Evolutionary conservation across 305 asterid species (phyloP).

Genomic region (Solanum hybrid): DNA sequence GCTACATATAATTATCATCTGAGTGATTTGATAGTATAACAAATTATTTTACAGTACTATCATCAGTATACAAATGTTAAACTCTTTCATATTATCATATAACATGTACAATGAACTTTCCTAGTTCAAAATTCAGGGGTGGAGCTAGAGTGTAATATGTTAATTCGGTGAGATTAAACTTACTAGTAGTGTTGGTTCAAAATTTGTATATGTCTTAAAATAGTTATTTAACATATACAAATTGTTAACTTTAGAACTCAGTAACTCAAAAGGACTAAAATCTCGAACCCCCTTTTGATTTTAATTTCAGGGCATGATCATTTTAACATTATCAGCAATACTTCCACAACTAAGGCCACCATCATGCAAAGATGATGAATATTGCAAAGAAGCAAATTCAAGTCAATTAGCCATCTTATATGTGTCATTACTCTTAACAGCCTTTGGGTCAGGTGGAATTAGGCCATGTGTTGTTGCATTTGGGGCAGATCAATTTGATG

Average conservation of each 20-base stretch:
- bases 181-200: background rate
- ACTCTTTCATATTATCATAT: background rate
- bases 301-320: constrained; percentile 57
- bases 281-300: background rate
- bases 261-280: background rate
- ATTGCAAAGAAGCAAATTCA: constrained; percentile 45
- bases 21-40: background rate
- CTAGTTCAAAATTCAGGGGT: background rate
- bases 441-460: constrained; percentile 71
- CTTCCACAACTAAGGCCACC: constrained; percentile 70
- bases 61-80: background rate
- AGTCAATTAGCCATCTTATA: constrained; percentile 62
- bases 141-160: background rate
- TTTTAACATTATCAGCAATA: constrained; percentile 58
- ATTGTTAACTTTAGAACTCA: background rate
- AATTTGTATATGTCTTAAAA: background rate
- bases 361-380: constrained; percentile 32
- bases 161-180: background rate
- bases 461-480: constrained; percentile 83
- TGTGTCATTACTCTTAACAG: constrained; percentile 50
- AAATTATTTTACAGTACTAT: background rate
- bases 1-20: background rate
- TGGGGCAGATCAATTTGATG: constrained; percentile 87
- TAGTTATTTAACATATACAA: background rate
- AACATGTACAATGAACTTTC: background rate